These are phyloP conservation scores for Scheffersomyces insectosa DNA, from an alignment of 1,139 yeast species.

Conservation along the genomic window DNA sequence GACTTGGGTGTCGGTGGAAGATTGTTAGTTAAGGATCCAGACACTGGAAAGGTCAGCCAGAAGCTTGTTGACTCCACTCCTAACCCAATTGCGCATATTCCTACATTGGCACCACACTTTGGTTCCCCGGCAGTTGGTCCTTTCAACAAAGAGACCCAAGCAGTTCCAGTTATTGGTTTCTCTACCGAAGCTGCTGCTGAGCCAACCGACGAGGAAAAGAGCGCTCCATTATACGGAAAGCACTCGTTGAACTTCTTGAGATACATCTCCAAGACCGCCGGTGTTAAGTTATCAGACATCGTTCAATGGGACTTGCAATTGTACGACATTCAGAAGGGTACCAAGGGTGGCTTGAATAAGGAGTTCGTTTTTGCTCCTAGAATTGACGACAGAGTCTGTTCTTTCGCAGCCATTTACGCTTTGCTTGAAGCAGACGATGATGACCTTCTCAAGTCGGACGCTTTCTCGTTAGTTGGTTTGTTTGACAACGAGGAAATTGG, in stretches of 20 bases:
- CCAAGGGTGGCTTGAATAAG: conserved; percentile 57
- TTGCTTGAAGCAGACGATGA: conserved; percentile 42
- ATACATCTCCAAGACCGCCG: conserved; percentile 53
- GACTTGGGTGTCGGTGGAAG: conserved; percentile 70
- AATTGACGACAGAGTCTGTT: conserved; percentile 66
- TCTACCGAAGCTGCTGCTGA: conserved; percentile 30
- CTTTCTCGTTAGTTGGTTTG: conserved; percentile 51
- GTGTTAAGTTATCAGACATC: conserved; percentile 50
- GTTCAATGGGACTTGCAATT: conserved; percentile 62
- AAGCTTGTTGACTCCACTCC: conserved; percentile 58
- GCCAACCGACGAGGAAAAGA: conserved; percentile 58
- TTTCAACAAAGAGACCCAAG: conserved; percentile 60
- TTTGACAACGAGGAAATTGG: conserved; percentile 69
- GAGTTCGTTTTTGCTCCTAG: conserved; percentile 69
- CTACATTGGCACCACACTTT: conserved; percentile 67
- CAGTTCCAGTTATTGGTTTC: conserved; percentile 62
- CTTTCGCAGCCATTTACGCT: conserved; percentile 57
- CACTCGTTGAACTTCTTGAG: conserved; percentile 57
- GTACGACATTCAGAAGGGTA: conserved; percentile 64
- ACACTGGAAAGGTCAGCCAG: conserved; percentile 34
- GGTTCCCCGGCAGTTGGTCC: conserved; percentile 53
- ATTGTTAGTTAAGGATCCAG: conserved; percentile 40
- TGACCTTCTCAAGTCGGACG: conserved; percentile 23
- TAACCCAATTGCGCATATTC: conserved; percentile 64
- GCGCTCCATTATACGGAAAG: conserved; percentile 60